Conservation (phyloP, 2,329 filamentous ascomycete species). For the Aureobasidium pullulans region DNA sequence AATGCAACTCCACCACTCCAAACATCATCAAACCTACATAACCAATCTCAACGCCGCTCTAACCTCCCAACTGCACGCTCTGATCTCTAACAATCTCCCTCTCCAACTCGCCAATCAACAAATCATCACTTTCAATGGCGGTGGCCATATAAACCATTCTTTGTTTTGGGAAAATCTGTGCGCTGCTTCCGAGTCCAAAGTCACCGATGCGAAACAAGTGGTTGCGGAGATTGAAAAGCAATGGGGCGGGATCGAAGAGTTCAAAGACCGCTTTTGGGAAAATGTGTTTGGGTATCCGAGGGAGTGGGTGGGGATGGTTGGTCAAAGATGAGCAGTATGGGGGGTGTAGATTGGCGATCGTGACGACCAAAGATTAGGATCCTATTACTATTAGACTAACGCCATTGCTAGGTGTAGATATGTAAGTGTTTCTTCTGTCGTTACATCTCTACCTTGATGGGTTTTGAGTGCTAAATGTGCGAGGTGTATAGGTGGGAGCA, state of each 20-base stretch:
- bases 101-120: conserved; percentile 60
- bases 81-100: conserved; percentile 51
- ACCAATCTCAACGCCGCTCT: conserved; percentile 66
- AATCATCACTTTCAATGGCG: conserved; percentile 79
- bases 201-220: conserved; percentile 50
- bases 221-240: conserved; percentile 52
- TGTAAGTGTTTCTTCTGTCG: conserved; percentile 63
- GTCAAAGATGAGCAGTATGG: conserved; percentile 52
- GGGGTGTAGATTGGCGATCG: conserved; percentile 59
- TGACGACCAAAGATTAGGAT: conserved; percentile 83
- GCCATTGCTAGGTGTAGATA: conserved; percentile 73
- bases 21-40: conserved; percentile 74
- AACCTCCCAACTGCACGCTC: conserved; percentile 41
- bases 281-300: conserved; percentile 64
- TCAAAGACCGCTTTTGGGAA: conserved; percentile 59
- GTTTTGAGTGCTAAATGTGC: no score
- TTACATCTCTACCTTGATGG: neutral
- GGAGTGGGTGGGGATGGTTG: conserved; percentile 85
- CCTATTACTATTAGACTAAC: conserved; percentile 58
- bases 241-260: conserved; percentile 63
- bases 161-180: conserved; percentile 83
- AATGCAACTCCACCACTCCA: conserved; percentile 73
- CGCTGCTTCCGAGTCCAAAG: conserved; percentile 50
- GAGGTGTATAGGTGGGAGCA: conserved; percentile 61
- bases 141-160: conserved; percentile 87